Evolutionary conservation across 2,329 filamentous ascomycete genomes (phyloP), one percentile per base, ranked within the genome.

Genomic region (Penicillium verrucosum): DNA sequence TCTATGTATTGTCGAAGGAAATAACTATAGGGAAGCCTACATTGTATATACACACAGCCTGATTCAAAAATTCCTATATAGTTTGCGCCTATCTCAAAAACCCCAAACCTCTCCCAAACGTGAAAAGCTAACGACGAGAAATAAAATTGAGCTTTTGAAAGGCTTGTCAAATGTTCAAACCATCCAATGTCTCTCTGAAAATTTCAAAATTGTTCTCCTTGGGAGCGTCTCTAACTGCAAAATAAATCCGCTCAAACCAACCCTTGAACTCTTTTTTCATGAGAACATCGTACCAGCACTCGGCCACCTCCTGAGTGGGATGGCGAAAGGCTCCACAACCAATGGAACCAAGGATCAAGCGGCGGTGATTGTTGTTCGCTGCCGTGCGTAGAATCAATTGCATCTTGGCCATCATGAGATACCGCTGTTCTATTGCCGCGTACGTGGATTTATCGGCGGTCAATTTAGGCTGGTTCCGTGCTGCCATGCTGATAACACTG

Each of bases 261-360:
- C 84, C 83, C 38, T 71, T 64, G 61, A 88, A 89, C 73, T 90
- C 86, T 0, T 59, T 37, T 66, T 89, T 85, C 30, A 67, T 56
- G 53, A 89, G 73, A 34, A 89, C 85, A 64, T 85, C 81, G 29
- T 76, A 68, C 80, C 86, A 90, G 62, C 85, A 86, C 34, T 73
- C 57, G 2, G 83, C 86, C n/a, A 90, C 82, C 59, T 85, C 84
- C 32, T 75, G 71, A 0, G 78, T 78, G 9, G 88, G 88, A 67
- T 89, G 88, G 0, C 63, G 64, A 68, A 88, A 89, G 0, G 82
- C 85, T 4, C 87, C 88, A 63, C 87, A 90, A 0, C 88, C 88
- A 48, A 90, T 67, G 0, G 88, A 87, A 0, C 88, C 87, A 1
- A 91, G 76, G 5, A 90, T 83, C 9, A 90, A 71, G 61, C 80